Conservation (phyloP, 2,329 filamentous ascomycete species). For the Trichoderma breve region DNA sequence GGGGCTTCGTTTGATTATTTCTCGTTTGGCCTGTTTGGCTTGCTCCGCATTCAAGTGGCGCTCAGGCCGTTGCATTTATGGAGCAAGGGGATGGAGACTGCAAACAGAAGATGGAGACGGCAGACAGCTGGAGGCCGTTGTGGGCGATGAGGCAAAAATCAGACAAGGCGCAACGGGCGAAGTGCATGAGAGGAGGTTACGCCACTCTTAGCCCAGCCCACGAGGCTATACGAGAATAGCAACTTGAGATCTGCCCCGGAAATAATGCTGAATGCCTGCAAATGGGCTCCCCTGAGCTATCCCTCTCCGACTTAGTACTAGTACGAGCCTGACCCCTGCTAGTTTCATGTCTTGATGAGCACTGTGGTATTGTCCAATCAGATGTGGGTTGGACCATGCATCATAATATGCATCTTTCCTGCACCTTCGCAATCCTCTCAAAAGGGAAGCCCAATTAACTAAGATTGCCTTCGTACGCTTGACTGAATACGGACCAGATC, state of each 20-base stretch:
- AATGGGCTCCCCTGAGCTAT: background rate
- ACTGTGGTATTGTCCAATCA: background rate
- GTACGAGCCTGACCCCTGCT: slow-evolving; percentile 11
- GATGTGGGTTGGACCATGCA: background rate
- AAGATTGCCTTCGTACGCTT: slow-evolving; percentile 4
- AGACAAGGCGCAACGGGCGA: background rate
- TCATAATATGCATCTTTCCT: background rate
- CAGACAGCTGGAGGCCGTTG: background rate
- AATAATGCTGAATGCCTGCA: background rate
- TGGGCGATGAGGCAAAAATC: background rate
- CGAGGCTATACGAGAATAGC: slow-evolving; percentile 2
- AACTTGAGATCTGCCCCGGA: slow-evolving; percentile 3
- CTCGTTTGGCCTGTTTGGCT: background rate
- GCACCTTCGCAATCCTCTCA: background rate
- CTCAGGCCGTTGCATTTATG: background rate
- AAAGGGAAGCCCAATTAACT: background rate
- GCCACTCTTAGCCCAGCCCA: background rate
- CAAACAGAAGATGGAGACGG: background rate
- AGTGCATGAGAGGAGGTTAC: background rate
- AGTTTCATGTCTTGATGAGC: background rate
- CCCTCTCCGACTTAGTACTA: slow-evolving; percentile 6
- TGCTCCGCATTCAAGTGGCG: slow-evolving; percentile 1
- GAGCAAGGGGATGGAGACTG: background rate
- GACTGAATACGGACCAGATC: background rate
- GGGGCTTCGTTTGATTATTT: background rate